phyloP scores from a whole-genome alignment of 768 basidiomycete species.

The Sutorius australiensis region DNA sequence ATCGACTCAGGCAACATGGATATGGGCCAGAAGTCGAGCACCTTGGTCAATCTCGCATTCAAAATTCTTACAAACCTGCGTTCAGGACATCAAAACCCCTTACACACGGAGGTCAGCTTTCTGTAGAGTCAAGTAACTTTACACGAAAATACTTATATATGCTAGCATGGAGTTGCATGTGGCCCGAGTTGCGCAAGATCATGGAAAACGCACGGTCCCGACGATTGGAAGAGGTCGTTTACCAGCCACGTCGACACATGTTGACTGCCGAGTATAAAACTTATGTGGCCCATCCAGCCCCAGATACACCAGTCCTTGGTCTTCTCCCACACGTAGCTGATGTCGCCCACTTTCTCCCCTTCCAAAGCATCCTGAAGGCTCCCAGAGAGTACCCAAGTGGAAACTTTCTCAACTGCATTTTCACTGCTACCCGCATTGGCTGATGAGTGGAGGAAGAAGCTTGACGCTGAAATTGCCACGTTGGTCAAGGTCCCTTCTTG shows the following conservation, averaged over 20 bases:
- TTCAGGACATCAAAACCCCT: background rate
- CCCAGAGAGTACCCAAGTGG: background rate
- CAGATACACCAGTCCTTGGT: background rate
- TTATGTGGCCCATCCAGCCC: background rate
- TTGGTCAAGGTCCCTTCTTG: slow-evolving; percentile 2
- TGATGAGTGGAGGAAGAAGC: slow-evolving; percentile 3
- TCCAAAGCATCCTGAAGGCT: background rate
- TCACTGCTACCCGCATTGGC: slow-evolving; percentile 4
- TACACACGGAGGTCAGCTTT: background rate
- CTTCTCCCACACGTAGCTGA: background rate
- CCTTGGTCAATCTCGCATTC: background rate
- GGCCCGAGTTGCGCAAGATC: background rate
- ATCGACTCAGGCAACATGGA: background rate
- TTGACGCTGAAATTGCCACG: slow-evolving; percentile 6
- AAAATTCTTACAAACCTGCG: background rate
- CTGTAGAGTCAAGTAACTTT: background rate
- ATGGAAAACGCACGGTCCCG: background rate
- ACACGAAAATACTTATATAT: background rate
- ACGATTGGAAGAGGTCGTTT: background rate
- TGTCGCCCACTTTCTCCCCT: background rate
- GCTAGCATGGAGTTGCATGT: background rate
- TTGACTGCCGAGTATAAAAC: background rate
- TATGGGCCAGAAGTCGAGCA: background rate
- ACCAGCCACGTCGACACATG: background rate
- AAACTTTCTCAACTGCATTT: slow-evolving; percentile 5